These are phyloP conservation scores for Rosa multiflora DNA, from an alignment of 306 rosid species.

Conservation along the genomic window DNA sequence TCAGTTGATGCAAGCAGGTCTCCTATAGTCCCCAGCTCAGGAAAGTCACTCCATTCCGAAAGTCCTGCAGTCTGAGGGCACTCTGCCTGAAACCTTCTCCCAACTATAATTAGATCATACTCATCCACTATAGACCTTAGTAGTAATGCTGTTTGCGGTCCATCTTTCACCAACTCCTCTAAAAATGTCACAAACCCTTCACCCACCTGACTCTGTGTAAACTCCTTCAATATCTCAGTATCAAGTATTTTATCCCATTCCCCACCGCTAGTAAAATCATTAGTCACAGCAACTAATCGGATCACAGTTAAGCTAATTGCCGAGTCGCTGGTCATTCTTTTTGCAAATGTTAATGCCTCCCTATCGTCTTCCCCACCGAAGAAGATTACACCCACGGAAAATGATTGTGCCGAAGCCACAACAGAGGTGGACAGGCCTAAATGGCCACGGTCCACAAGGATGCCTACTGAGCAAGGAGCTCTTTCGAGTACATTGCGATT, in stretches of 20 bases:
- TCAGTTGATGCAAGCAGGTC: conserved; percentile 70
- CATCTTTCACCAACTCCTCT: conserved; percentile 24
- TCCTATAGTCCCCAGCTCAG: conserved; percentile 59
- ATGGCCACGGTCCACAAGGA: conserved; percentile 33
- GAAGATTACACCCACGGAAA: conserved; percentile 38
- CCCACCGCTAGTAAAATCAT: background rate
- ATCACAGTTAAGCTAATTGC: conserved; percentile 31
- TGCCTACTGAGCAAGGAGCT: conserved; percentile 59
- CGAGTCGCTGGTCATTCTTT: conserved; percentile 15
- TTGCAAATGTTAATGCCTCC: conserved; percentile 29
- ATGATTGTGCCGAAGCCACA: background rate
- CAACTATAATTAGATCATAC: conserved; percentile 56
- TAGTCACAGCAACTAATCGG: background rate
- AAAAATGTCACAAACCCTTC: background rate
- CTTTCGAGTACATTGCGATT: conserved; percentile 36
- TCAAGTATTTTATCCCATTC: conserved; percentile 21
- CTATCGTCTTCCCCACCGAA: conserved; percentile 57
- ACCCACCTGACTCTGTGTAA: background rate
- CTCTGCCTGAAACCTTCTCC: conserved; percentile 36
- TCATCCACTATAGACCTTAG: conserved; percentile 27
- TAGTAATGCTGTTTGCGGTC: conserved; percentile 13
- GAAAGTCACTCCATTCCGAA: conserved; percentile 58
- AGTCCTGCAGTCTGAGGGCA: conserved; percentile 50
- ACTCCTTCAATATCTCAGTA: conserved; percentile 5
- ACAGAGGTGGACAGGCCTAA: background rate